Evolutionary conservation across 2,329 filamentous ascomycete genomes (phyloP).

Genomic region (Ophiocordyceps camponoti-leonardi): DNA sequence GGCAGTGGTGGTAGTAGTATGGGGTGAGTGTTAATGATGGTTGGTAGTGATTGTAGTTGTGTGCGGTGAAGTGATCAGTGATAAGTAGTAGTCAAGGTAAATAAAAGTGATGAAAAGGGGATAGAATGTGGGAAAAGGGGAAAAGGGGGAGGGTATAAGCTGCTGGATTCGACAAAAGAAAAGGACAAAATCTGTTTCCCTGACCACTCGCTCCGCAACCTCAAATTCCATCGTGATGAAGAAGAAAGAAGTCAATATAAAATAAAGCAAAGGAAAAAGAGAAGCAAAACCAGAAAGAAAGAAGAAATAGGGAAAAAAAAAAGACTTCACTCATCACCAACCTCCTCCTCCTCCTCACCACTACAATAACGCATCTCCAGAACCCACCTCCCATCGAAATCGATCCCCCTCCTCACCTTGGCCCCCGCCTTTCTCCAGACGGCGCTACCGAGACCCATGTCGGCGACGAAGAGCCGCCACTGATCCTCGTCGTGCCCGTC

Average conservation of each 20-base stretch:
- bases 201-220: not conserved
- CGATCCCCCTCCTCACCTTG: constrained; percentile 65
- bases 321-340: not conserved
- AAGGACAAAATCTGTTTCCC: not conserved
- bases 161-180: not conserved
- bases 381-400: constrained; percentile 79
- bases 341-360: constrained; percentile 9
- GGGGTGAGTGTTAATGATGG: too few species aligned
- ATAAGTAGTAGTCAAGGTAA: too few species aligned
- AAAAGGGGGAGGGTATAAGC: not conserved
- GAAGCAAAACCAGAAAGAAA: not conserved
- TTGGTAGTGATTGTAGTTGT: too few species aligned
- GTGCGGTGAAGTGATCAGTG: too few species aligned
- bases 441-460: constrained; percentile 68
- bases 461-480: constrained; percentile 72
- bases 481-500: constrained; percentile 25
- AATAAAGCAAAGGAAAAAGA: not conserved
- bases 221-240: not conserved
- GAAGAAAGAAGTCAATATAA: not conserved
- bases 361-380: constrained; percentile 45
- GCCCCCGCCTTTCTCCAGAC: constrained; percentile 77
- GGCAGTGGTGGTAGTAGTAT: too few species aligned
- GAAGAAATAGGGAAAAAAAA: not conserved
- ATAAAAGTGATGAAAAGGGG: not conserved
- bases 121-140: not conserved